These are phyloP conservation scores for Pseudozyma flocculosa DNA, from an alignment of 1,284 basidiomycete species.

Conservation along the genomic window DNA sequence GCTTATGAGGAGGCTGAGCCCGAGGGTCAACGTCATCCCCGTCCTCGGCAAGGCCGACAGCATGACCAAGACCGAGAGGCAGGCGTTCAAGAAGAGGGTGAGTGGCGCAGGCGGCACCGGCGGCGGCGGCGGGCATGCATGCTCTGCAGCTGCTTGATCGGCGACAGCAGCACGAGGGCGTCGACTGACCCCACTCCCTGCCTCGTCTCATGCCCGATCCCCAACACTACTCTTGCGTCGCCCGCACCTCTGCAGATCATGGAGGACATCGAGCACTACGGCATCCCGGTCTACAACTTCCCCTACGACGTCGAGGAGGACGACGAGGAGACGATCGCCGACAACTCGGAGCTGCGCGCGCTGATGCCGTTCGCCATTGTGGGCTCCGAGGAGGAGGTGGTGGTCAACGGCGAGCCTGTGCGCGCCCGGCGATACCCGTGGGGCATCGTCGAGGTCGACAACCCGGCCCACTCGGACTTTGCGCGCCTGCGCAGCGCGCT, in stretches of 20 bases:
- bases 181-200: too few relatives aligned
- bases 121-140: too few relatives aligned
- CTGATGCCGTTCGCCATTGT: conserved; percentile 86
- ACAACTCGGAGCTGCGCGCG: conserved; percentile 67
- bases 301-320: conserved; percentile 98
- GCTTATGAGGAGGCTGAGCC: conserved; percentile 55
- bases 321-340: conserved; percentile 96
- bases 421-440: conserved; percentile 93
- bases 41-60: conserved; percentile 97
- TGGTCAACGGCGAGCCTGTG: conserved; percentile 85
- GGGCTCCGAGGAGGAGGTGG: conserved; percentile 94
- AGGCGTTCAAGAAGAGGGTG: conserved; percentile 94
- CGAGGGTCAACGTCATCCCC: conserved; percentile 90
- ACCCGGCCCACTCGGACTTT: conserved; percentile 97
- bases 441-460: conserved; percentile 98
- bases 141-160: too few relatives aligned
- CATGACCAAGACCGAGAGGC: conserved; percentile 66
- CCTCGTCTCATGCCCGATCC: too few relatives aligned
- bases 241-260: too few relatives aligned
- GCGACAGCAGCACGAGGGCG: too few relatives aligned
- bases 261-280: conserved; percentile 99
- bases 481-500: conserved; percentile 85
- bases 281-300: conserved; percentile 99
- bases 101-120: conserved; percentile 50
- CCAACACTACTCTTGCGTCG: too few relatives aligned